Conservation (phyloP, 495 filamentous ascomycete species). For the Neurospora sp. region DNA sequence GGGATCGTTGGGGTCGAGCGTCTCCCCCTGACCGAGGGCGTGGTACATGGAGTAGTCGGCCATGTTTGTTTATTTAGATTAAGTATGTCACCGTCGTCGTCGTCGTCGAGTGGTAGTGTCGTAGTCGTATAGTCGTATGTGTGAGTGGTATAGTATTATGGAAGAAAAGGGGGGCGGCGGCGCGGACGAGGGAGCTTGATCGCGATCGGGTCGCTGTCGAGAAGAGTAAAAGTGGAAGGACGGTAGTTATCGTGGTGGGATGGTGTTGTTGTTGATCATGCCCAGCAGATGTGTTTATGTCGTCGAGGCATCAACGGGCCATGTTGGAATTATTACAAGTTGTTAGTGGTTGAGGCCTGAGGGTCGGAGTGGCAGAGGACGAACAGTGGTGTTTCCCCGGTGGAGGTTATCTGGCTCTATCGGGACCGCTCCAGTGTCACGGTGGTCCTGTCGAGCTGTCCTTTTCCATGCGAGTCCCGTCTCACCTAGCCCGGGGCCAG, state of each 20-base stretch:
- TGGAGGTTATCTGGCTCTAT: not conserved
- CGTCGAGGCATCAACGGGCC: not conserved
- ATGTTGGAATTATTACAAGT: not conserved
- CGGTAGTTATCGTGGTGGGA: not conserved
- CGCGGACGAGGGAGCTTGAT: not conserved
- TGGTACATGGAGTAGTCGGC: constrained; percentile 73
- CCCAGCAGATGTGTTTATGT: not conserved
- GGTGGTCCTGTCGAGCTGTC: not conserved
- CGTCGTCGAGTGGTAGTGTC: not conserved
- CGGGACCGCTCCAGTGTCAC: not conserved
- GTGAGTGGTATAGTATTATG: not conserved
- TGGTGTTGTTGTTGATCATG: not conserved
- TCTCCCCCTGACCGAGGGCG: constrained; percentile 53
- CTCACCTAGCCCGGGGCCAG: not conserved
- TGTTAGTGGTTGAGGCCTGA: not conserved
- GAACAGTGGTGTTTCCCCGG: not conserved
- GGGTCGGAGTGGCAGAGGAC: not conserved
- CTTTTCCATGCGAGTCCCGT: not conserved
- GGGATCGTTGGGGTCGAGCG: constrained; percentile 52
- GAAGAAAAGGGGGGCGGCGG: not conserved
- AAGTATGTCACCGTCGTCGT: constrained; percentile 1
- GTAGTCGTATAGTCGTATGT: not conserved
- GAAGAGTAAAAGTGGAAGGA: not conserved
- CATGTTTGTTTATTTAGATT: constrained; percentile 34
- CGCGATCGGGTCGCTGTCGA: not conserved